phyloP scores from a whole-genome alignment of 371 early-diverging fungal genomes.

The Batkoa obscura region DNA sequence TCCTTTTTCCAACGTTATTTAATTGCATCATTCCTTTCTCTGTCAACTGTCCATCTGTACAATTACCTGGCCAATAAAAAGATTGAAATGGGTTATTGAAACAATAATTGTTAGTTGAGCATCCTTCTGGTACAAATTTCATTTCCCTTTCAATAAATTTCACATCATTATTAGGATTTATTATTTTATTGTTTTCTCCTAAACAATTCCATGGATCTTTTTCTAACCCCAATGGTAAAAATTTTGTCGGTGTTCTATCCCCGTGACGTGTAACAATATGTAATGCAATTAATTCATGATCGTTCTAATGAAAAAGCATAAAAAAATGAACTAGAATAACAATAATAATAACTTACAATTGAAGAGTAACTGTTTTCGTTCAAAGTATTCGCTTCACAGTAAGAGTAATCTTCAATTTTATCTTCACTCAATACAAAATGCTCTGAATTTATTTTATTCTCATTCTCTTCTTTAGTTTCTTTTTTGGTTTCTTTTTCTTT shows the following conservation, averaged over 20 bases:
- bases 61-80: slow-evolving; percentile 10
- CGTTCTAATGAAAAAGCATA: not conserved
- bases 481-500: too few relatives aligned
- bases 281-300: not conserved
- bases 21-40: slow-evolving; percentile 26
- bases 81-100: not conserved
- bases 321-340: too few relatives aligned
- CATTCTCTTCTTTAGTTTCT: too few relatives aligned
- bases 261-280: slow-evolving; percentile 8
- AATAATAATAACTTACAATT: too few relatives aligned
- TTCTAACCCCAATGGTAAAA: not conserved
- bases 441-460: too few relatives aligned
- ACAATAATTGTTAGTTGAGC: not conserved
- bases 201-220: not conserved
- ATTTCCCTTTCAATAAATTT: not conserved
- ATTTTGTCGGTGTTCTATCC: slow-evolving; percentile 5
- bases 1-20: slow-evolving; percentile 17
- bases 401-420: too few relatives aligned
- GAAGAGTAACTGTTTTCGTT: too few relatives aligned
- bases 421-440: too few relatives aligned
- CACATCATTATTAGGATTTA: not conserved
- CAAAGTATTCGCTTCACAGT: too few relatives aligned
- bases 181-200: not conserved
- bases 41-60: slow-evolving; percentile 26
- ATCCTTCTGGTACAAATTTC: not conserved